Percentiles rank a stretch among this genome's conserved stretches.
These are phyloP conservation scores for Rickenella mellea DNA, from an alignment of 768 basidiomycete species.

Conservation along the genomic window DNA sequence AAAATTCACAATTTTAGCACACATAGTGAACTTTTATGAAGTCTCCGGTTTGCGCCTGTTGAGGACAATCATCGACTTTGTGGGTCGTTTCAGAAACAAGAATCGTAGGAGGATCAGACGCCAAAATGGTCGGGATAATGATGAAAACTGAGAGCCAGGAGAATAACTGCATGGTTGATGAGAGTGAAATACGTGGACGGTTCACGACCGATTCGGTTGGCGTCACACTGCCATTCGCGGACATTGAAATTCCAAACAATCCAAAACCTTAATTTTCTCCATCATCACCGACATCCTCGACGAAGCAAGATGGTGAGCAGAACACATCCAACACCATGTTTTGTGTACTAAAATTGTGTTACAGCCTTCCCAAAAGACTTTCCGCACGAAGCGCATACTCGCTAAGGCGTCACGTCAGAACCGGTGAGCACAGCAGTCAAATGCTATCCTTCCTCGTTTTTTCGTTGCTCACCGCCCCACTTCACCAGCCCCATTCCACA, in stretches of 20 bases:
- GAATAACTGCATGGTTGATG: slow-evolving; percentile 40
- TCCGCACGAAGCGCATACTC: slow-evolving; percentile 93
- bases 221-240: no score
- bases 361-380: slow-evolving; percentile 98
- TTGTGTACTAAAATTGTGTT: slow-evolving; percentile 7
- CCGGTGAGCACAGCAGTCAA: slow-evolving; percentile 43
- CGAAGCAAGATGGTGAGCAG: slow-evolving; percentile 39
- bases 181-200: not conserved
- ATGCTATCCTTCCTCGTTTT: not conserved
- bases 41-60: slow-evolving; percentile 53
- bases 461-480: not conserved
- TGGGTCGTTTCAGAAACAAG: slow-evolving; percentile 56
- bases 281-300: slow-evolving; percentile 21
- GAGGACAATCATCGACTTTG: slow-evolving; percentile 45
- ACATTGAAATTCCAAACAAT: no score
- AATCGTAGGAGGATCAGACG: slow-evolving; percentile 39
- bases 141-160: slow-evolving; percentile 37
- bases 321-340: not conserved
- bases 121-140: slow-evolving; percentile 37
- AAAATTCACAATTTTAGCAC: no score
- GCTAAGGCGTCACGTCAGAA: slow-evolving; percentile 96
- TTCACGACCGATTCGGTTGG: not conserved
- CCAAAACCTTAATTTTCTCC: slow-evolving; percentile 24
- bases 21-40: slow-evolving; percentile 73
- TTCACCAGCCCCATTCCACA: slow-evolving; percentile 83